Evolutionary conservation across 495 filamentous ascomycete genomes (phyloP).

Genomic region (Trichoderma erinaceum): DNA sequence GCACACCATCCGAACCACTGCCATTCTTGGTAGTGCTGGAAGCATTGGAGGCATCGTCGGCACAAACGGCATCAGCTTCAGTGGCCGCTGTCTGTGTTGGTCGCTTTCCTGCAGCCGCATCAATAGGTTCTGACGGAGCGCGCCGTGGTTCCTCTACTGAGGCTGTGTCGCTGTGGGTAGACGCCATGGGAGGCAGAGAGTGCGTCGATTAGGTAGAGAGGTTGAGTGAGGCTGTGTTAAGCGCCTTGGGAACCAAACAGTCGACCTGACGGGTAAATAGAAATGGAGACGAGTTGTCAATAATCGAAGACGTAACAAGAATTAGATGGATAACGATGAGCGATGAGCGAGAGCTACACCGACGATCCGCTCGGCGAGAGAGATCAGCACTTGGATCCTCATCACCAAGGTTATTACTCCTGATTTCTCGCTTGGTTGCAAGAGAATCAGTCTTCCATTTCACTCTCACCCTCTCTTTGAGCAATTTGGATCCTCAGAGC

Average conservation of each 20-base stretch:
- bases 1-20: not conserved
- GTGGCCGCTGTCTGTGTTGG: not conserved
- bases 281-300: not conserved
- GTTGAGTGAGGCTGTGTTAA: conserved; percentile 1
- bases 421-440: not conserved
- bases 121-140: not conserved
- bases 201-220: not conserved
- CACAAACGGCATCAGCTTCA: not conserved
- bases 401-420: not conserved
- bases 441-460: not conserved
- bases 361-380: not conserved
- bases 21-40: not conserved
- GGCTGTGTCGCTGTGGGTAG: not conserved
- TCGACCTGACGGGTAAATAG: not conserved
- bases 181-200: not conserved
- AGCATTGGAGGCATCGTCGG: not conserved
- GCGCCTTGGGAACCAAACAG: not conserved
- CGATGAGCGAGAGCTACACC: not conserved
- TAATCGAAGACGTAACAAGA: not conserved
- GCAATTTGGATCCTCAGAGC: not conserved
- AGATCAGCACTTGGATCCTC: not conserved
- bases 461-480: not conserved
- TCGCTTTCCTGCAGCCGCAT: not conserved
- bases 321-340: not conserved
- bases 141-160: conserved; percentile 7